Evolutionary conservation across 805 yeast species (phyloP).

Genomic region (Monosporozyma siamensis): DNA sequence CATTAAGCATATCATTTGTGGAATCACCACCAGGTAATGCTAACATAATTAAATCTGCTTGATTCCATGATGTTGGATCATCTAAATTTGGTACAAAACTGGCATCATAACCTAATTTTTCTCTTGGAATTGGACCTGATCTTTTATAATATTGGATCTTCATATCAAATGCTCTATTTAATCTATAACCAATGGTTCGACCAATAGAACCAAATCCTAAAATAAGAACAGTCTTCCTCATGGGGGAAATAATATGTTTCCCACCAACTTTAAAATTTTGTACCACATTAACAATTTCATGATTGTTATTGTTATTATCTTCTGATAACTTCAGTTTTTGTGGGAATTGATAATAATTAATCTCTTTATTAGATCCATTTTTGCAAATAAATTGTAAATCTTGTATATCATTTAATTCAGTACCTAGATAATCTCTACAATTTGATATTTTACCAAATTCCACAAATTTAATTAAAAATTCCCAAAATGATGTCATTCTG

Average conservation of each 20-base stretch:
- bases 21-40: slow-evolving; percentile 58
- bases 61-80: slow-evolving; percentile 30
- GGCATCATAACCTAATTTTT: slow-evolving; percentile 38
- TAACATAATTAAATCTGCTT: slow-evolving; percentile 49
- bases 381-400: slow-evolving; percentile 1
- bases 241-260: slow-evolving; percentile 41
- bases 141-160: slow-evolving; percentile 54
- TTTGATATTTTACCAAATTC: slow-evolving; percentile 36
- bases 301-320: neutral
- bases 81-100: slow-evolving; percentile 39
- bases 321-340: neutral
- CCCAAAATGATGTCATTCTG: slow-evolving; percentile 45
- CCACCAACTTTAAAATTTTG: slow-evolving; percentile 40
- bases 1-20: slow-evolving; percentile 48
- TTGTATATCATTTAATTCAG: slow-evolving; percentile 12
- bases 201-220: slow-evolving; percentile 78
- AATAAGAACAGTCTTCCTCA: slow-evolving; percentile 48
- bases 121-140: slow-evolving; percentile 31
- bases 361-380: neutral
- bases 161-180: slow-evolving; percentile 51
- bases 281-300: slow-evolving; percentile 26
- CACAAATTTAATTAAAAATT: slow-evolving; percentile 32
- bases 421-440: slow-evolving; percentile 35
- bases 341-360: slow-evolving; percentile 13
- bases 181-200: slow-evolving; percentile 47